A percentile compares a stretch with the other conserved stretches of the same genome.
Evolutionary conservation across 164 flowering plant genomes (phyloP).

Genomic region (Dillenia suffruticosa): DNA sequence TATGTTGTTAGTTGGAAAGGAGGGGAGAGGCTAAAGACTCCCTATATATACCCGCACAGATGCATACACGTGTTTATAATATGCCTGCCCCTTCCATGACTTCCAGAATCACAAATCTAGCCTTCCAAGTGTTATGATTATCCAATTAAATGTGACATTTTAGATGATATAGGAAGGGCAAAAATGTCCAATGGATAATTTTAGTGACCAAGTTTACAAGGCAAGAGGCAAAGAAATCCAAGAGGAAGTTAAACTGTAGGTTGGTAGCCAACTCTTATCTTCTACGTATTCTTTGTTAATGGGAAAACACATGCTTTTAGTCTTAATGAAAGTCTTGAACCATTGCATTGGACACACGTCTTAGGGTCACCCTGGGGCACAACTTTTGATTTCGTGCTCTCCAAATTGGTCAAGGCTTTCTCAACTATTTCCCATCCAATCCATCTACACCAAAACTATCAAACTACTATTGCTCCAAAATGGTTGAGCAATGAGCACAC

Average conservation of each 20-base stretch:
- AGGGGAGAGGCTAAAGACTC: conserved; percentile 5
- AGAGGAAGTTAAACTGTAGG: conserved; percentile 16
- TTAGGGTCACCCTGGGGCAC: too few species aligned
- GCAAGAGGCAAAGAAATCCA: not conserved
- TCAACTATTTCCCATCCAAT: too few species aligned
- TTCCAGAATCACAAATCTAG: not conserved
- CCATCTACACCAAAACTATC: too few species aligned
- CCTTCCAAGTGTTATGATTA: not conserved
- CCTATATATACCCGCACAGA: not conserved
- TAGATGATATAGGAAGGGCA: not conserved
- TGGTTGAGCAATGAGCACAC: too few species aligned
- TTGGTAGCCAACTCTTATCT: conserved; percentile 35
- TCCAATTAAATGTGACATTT: not conserved
- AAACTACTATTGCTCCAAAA: too few species aligned
- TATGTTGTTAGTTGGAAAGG: not conserved
- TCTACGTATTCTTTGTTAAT: conserved; percentile 1
- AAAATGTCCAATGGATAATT: not conserved
- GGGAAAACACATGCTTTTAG: too few species aligned
- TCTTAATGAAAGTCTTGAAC: too few species aligned
- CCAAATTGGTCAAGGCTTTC: too few species aligned
- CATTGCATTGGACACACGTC: too few species aligned
- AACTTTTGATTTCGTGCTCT: too few species aligned
- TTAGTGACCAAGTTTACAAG: too few species aligned
- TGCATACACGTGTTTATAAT: not conserved
- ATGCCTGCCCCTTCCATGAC: not conserved